Percentiles rank a stretch among this genome's conserved stretches.
Evolutionary conservation across 2,329 filamentous ascomycete genomes (phyloP).

Genomic region (Diaporthe sp.): DNA sequence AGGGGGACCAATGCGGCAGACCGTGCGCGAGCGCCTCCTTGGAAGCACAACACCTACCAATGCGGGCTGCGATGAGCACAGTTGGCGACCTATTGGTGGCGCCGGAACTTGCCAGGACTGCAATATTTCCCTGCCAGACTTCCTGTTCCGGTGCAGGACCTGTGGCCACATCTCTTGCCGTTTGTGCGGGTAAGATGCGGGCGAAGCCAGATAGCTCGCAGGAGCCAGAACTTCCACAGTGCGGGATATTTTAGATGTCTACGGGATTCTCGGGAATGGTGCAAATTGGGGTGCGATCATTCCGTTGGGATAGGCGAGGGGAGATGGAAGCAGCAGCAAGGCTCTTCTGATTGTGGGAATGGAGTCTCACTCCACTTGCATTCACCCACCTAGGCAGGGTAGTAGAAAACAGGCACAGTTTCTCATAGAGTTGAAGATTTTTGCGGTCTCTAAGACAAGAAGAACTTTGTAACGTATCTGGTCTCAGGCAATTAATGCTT

Average conservation of each 20-base stretch:
- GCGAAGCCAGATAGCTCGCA: too few species aligned
- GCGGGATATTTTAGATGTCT: too few species aligned
- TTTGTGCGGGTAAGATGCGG: background rate
- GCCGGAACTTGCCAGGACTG: too few species aligned
- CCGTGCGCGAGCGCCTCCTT: too few species aligned
- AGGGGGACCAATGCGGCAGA: too few species aligned
- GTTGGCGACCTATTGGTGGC: too few species aligned
- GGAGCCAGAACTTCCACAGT: too few species aligned
- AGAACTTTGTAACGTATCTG: background rate
- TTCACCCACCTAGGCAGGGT: background rate
- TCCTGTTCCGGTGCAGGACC: background rate
- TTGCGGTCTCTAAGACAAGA: background rate
- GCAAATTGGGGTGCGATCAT: too few species aligned
- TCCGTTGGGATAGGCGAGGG: background rate
- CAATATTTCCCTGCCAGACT: background rate
- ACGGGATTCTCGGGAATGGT: too few species aligned
- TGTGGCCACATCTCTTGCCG: background rate
- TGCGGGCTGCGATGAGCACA: background rate
- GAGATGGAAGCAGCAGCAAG: background rate
- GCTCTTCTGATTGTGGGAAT: too few species aligned
- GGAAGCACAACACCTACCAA: too few species aligned
- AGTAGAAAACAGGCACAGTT: background rate
- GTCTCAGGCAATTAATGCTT: background rate
- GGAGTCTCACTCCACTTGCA: too few species aligned
- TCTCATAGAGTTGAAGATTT: background rate